Conservation (phyloP, 2,329 filamentous ascomycete species). For the Ophiostoma sp. region DNA sequence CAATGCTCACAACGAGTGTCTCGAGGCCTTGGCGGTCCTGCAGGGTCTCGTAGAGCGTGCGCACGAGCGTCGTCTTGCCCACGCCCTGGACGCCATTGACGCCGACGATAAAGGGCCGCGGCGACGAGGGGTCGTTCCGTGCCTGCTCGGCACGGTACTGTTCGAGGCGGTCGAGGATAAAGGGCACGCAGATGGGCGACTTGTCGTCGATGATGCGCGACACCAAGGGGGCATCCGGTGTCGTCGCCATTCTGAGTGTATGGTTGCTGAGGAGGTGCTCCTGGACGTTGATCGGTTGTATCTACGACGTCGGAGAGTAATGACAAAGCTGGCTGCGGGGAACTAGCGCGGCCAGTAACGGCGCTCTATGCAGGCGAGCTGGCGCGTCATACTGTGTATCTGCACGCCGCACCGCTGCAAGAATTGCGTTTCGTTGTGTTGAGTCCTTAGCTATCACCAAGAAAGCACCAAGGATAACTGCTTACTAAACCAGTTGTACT, state of each 20-base stretch:
- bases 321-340: neutral
- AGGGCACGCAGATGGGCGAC: conserved; percentile 69
- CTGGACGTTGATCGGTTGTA: neutral
- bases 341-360: conserved; percentile 1
- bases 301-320: neutral
- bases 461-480: neutral
- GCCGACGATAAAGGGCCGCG: conserved; percentile 72
- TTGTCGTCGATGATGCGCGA: conserved; percentile 65
- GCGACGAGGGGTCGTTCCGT: neutral
- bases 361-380: conserved; percentile 7
- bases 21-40: conserved; percentile 51
- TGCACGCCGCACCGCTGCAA: neutral
- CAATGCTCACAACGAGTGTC: conserved; percentile 72
- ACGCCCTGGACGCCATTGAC: conserved; percentile 89
- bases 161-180: conserved; percentile 56
- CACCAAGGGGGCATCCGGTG: conserved; percentile 31
- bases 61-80: conserved; percentile 85
- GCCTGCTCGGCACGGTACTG: conserved; percentile 14
- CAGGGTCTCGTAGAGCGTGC: conserved; percentile 57
- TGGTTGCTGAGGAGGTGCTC: neutral
- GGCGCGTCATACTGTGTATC: neutral
- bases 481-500: neutral
- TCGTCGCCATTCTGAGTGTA: conserved; percentile 20
- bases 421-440: too few species aligned
- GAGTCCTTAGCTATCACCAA: neutral